Evolutionary conservation across 2,329 filamentous ascomycete genomes (phyloP).

Genomic region (Dothistroma septosporum): DNA sequence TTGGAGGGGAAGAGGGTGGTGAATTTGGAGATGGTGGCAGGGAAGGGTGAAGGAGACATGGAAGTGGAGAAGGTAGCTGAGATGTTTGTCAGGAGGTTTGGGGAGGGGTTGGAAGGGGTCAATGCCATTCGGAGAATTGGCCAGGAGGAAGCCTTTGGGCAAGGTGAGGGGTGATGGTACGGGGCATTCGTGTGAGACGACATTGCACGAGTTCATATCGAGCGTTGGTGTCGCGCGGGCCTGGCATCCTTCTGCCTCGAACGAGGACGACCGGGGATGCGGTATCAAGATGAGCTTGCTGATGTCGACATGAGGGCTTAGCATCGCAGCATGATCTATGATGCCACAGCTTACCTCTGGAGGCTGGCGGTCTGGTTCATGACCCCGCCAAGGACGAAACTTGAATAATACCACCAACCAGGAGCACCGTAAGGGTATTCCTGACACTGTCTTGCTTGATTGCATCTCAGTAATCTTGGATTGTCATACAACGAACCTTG

Average conservation of each 20-base stretch:
- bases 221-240: not conserved
- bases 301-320: not conserved
- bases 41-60: conserved; percentile 32
- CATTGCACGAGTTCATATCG: not conserved
- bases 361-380: not conserved
- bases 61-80: conserved; percentile 39
- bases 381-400: not conserved
- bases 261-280: not conserved
- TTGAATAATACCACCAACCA: not conserved
- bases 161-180: not conserved
- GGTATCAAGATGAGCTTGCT: not conserved
- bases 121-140: conserved; percentile 21
- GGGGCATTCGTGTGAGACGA: not conserved
- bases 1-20: conserved; percentile 74
- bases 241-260: not conserved
- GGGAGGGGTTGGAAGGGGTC: conserved; percentile 26
- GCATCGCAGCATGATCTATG: not conserved
- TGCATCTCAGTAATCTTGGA: not conserved
- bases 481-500: not conserved
- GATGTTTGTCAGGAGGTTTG: conserved; percentile 42
- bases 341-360: conserved; percentile 3
- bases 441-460: not conserved
- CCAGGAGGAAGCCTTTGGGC: conserved; percentile 13
- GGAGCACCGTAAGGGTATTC: not conserved
- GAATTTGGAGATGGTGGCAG: conserved; percentile 58